Percentiles rank a stretch among this genome's conserved stretches.
phyloP scores from a whole-genome alignment of 208 protist genomes.

The Giardia muris region DNA sequence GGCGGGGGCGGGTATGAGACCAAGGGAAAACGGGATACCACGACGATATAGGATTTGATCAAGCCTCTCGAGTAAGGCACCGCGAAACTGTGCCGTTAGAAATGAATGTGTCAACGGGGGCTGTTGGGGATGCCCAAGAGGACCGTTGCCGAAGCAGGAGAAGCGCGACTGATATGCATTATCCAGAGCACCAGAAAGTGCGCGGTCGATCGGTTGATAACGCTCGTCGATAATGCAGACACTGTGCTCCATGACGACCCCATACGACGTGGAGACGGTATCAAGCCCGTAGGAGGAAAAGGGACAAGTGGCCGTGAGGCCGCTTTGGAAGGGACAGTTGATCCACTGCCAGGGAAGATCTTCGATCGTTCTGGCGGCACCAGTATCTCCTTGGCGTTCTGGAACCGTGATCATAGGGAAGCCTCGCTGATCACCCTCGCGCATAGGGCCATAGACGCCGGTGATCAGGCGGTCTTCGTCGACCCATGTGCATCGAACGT shows the following conservation, averaged over 20 bases:
- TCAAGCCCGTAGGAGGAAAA: neutral
- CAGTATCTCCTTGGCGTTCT: neutral
- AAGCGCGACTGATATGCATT: no score
- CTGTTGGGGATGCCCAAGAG: no score
- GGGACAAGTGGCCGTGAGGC: neutral
- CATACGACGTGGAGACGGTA: neutral
- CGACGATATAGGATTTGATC: no score
- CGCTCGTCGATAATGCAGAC: neutral
- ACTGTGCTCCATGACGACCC: neutral
- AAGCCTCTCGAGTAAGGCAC: no score
- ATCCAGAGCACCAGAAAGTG: no score
- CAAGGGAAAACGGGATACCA: no score
- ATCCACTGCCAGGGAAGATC: neutral
- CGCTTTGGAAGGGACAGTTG: neutral
- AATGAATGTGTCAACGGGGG: no score
- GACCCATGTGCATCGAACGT: neutral
- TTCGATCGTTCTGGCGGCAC: neutral
- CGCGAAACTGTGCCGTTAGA: no score
- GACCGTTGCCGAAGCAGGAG: no score
- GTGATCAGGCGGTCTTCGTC: neutral
- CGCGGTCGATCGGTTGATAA: no score
- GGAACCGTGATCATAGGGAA: neutral
- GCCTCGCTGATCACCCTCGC: neutral
- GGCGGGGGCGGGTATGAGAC: no score
- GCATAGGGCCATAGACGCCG: neutral